A percentile compares a stretch with the other conserved stretches of the same genome.
phyloP scores from a whole-genome alignment of 202 grass and related monocot species.

The Schoenoplectus triqueter region DNA sequence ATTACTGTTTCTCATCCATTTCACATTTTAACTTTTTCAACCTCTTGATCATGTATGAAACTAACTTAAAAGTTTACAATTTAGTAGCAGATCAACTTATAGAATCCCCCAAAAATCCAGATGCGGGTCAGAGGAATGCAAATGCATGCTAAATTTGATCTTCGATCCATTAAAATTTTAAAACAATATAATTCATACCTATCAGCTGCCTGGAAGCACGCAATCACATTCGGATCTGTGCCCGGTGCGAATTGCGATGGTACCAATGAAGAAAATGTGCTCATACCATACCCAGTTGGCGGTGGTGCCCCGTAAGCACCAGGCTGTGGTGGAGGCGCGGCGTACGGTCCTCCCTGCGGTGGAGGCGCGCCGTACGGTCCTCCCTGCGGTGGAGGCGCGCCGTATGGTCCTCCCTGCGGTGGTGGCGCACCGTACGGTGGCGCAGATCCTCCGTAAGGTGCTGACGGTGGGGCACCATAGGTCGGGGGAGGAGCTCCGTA shows the following conservation, averaged over 20 bases:
- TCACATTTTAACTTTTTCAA: neutral
- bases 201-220: constrained; percentile 88
- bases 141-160: neutral
- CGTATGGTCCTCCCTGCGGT: constrained; percentile 8
- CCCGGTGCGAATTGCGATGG: constrained; percentile 72
- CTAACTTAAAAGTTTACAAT: neutral
- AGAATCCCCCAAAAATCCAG: neutral
- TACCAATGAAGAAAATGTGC: constrained; percentile 67
- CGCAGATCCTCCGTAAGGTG: constrained; percentile 20
- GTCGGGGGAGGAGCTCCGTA: constrained; percentile 12
- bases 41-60: neutral
- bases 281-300: constrained; percentile 43
- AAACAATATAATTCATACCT: constrained; percentile 22
- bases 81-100: too few species aligned
- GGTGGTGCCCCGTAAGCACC: constrained; percentile 33
- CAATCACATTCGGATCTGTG: constrained; percentile 82
- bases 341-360: neutral
- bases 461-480: constrained; percentile 31
- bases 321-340: constrained; percentile 18
- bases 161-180: neutral
- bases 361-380: constrained; percentile 22
- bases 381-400: neutral
- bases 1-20: neutral
- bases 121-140: neutral
- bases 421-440: neutral